These are phyloP conservation scores for Acephala macrosclerotiorum DNA, from an alignment of 2,329 filamentous ascomycete genomes.

Conservation along the genomic window DNA sequence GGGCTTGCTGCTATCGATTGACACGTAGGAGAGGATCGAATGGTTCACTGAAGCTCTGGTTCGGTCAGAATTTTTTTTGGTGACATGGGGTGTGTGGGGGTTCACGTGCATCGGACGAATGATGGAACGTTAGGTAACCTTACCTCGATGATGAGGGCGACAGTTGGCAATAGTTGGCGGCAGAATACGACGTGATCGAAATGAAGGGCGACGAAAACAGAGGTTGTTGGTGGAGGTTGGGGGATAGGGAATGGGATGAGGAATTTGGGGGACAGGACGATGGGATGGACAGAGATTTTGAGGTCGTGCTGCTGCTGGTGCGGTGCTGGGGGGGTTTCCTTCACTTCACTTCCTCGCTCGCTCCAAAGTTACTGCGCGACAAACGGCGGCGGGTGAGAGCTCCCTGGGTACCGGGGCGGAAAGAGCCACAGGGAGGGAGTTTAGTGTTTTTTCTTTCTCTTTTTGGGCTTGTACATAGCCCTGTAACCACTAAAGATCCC, in stretches of 20 bases:
- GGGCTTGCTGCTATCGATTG: slow-evolving; percentile 32
- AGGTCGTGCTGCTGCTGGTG: neutral
- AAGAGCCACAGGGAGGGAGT: no score
- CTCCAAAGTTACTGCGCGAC: neutral
- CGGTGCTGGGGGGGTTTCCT: slow-evolving; percentile 1
- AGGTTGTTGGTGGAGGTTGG: slow-evolving; percentile 5
- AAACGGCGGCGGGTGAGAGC: neutral
- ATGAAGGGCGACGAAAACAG: slow-evolving; percentile 14
- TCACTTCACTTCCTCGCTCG: no score
- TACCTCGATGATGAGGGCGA: slow-evolving; percentile 29
- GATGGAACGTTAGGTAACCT: slow-evolving; percentile 22
- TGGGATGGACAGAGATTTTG: slow-evolving; percentile 8
- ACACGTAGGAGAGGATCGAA: slow-evolving; percentile 39
- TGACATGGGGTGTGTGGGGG: neutral
- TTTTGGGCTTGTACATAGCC: no score
- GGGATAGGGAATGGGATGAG: neutral
- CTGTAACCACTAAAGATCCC: no score
- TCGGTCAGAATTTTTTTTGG: neutral
- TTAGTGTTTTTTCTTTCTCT: no score
- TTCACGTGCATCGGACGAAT: slow-evolving; percentile 22
- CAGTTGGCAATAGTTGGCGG: slow-evolving; percentile 23
- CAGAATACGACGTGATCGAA: slow-evolving; percentile 26
- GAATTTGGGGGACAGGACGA: neutral
- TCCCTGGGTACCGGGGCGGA: neutral
- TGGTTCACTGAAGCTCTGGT: slow-evolving; percentile 5